Evolutionary conservation across 2,329 filamentous ascomycete species (phyloP).

Genomic region (Fusarium sp.): DNA sequence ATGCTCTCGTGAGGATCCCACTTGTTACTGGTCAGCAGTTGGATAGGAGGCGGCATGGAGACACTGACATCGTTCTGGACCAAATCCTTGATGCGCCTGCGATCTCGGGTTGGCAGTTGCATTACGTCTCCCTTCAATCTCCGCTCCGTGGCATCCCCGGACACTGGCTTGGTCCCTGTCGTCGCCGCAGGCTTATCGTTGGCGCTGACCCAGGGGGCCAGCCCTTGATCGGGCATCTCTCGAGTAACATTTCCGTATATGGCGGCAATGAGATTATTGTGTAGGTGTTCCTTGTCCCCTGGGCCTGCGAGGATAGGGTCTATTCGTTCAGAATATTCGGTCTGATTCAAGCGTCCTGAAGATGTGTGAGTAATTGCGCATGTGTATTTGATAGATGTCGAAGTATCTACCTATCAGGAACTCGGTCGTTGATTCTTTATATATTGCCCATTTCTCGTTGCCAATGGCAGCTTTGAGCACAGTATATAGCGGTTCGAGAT

Average conservation of each 20-base stretch:
- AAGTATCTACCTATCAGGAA: slow-evolving; percentile 66
- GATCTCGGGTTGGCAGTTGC: slow-evolving; percentile 73
- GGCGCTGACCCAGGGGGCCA: slow-evolving; percentile 76
- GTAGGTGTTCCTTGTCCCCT: slow-evolving; percentile 69
- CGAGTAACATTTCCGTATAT: slow-evolving; percentile 75
- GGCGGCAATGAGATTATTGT: slow-evolving; percentile 73
- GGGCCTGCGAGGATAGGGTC: slow-evolving; percentile 67
- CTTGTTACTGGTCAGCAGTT: slow-evolving; percentile 46
- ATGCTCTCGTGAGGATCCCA: slow-evolving; percentile 65
- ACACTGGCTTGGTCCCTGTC: slow-evolving; percentile 68
- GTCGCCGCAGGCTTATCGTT: slow-evolving; percentile 71
- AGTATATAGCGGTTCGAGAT: slow-evolving; percentile 72
- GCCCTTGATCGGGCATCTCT: slow-evolving; percentile 73
- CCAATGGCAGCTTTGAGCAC: slow-evolving; percentile 68
- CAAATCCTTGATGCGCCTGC: slow-evolving; percentile 73
- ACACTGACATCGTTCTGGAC: slow-evolving; percentile 67
- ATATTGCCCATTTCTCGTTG: slow-evolving; percentile 69
- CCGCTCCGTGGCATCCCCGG: slow-evolving; percentile 72
- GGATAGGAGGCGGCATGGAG: background rate
- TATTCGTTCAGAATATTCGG: slow-evolving; percentile 66
- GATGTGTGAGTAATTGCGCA: slow-evolving; percentile 43
- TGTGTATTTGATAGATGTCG: background rate
- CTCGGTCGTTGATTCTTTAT: slow-evolving; percentile 70
- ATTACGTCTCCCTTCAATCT: slow-evolving; percentile 75
- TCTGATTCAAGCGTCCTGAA: slow-evolving; percentile 69